Evolutionary conservation across 768 basidiomycete genomes (phyloP), one percentile per base, ranked within the genome.

Genomic region (Gymnopilus dilepis): DNA sequence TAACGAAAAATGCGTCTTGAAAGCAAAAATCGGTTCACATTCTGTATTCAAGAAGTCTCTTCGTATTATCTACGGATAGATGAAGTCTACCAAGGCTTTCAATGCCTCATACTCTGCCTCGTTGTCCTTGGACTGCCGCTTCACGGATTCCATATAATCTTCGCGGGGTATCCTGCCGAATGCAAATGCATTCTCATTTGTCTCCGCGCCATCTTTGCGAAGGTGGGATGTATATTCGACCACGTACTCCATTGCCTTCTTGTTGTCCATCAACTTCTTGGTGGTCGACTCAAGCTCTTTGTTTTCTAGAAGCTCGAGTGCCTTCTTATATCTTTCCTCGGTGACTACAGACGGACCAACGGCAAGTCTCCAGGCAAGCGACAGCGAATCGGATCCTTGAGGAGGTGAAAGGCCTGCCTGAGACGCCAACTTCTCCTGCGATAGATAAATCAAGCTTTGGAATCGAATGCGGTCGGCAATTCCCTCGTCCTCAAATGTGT

Each of bases 391-490:
- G 2, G 65, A 65, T 26, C 65, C 65, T 6, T 58, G 57, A 4
- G 64, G 65, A 42, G 65, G 67, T 43, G 61, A 51, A 1, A 70
- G 47, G 22, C 67, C 65, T 6, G 69, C 67, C 43, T 65, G 64
- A 30, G 65, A 63, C 1, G 69, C 69, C 43, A 70, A 41, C 34
- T 60, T 63, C 41, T 70, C 67, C 51, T 68, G 67, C 4, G 67
- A 58, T 21, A 70, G 64, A 41, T 68, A 64, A 8, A 70, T 37
- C 33, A 70, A 43, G 41, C 69, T 70, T 48, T 68, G 69, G 62
- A 70, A 70, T 21, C 69, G 67, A 7, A 68, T 64, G 15, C 67
- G 65, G 50, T 70, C 69, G 17, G 69, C 69, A 15, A 68, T 67
- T 31, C 68, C 69, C 26, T 70, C 69, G 48, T 70, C 69, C 67